Evolutionary conservation across 1,284 basidiomycete species (phyloP), one percentile per base, ranked within the genome.

Genomic region (Bjerkandera adusta): DNA sequence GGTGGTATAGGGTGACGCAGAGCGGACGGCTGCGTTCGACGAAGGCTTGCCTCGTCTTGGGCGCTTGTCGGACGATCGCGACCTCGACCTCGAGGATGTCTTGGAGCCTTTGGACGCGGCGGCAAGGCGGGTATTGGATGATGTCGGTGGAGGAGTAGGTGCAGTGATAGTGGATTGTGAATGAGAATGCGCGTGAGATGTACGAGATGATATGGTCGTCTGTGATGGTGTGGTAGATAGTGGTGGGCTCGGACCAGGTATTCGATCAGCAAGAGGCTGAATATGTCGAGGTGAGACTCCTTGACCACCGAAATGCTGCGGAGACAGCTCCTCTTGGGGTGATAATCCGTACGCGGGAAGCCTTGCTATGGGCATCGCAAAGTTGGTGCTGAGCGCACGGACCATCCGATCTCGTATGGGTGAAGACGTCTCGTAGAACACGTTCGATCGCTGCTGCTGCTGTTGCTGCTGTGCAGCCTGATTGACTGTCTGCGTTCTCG

Each of bases 101-200:
- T 46, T 25, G 46, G 43, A 10, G 36, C n/a, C n/a, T n/a, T n/a
- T n/a, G n/a, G n/a, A n/a, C n/a, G 33, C 12, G 15, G 20, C 22
- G 26, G 35, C 12, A 18, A 12, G 21, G 36, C n/a, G 34, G 29
- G 37, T 45, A 22, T 33, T 48, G 6, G 44, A 35, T 26, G n/a
- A n/a, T n/a, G 47, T 20, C 11, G 65, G 61, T 5, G 66, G 62
- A 8, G 65, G 63, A 1, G 67, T 64, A 10, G 61, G 59, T 10
- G 66, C 66, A 20, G 57, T 58, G 39, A 66, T 57, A 7, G 67
- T 58, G n/a, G 68, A 67, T 45, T 60, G 66, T 36, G 65, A 63
- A 39, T 62, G 63, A 15, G 66, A 65, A 47, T 68, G 67, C 3
- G 60, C 53, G 45, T 65, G 65, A 22, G 57, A 47, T 30, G 34